Evolutionary conservation across 495 filamentous ascomycete species (phyloP).

Genomic region (Paragyromitra xinjiangensis): DNA sequence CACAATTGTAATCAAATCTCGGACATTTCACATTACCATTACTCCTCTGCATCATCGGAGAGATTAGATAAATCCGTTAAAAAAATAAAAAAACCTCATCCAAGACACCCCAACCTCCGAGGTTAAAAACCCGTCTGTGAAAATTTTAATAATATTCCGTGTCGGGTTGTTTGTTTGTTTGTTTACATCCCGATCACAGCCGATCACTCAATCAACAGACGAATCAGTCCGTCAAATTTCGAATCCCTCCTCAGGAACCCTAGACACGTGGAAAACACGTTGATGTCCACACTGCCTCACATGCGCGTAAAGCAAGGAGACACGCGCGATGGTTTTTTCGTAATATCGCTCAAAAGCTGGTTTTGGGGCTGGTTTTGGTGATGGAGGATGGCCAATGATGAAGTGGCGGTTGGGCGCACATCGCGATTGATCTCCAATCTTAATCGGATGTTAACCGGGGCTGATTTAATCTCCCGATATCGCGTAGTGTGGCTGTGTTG

Average conservation of each 20-base stretch:
- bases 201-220: background rate
- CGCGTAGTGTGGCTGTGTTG: background rate
- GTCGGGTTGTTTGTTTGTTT: background rate
- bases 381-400: background rate
- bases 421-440: background rate
- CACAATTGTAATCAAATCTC: conserved; percentile 1
- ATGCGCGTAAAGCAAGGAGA: background rate
- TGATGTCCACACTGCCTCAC: background rate
- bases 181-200: conserved; percentile 1
- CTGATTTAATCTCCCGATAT: background rate
- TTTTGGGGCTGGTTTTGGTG: background rate
- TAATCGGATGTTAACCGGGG: background rate
- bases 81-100: no score
- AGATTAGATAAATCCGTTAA: background rate
- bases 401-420: background rate
- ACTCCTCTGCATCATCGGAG: background rate
- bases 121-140: background rate
- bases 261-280: background rate
- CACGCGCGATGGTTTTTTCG: background rate
- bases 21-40: conserved; percentile 6
- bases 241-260: background rate
- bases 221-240: background rate
- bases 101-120: background rate
- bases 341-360: background rate
- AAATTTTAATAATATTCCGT: no score